These are phyloP conservation scores for Phylloporus scabripes DNA, from an alignment of 768 basidiomycete genomes.

Conservation along the genomic window DNA sequence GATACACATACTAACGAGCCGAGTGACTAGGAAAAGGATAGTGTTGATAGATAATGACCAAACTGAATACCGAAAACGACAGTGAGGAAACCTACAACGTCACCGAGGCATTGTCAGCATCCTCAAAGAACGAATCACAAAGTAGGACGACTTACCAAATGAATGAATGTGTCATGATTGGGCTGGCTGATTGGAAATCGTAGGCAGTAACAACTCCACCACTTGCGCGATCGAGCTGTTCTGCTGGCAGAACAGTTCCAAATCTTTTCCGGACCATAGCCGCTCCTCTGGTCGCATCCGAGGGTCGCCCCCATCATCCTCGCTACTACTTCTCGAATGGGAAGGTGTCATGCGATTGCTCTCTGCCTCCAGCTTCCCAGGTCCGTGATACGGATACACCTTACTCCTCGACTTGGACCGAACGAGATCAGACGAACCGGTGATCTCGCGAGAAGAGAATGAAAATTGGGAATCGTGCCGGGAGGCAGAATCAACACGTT, in stretches of 20 bases:
- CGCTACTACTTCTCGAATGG: slow-evolving; percentile 26
- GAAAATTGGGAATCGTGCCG: slow-evolving; percentile 24
- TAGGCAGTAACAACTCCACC: slow-evolving; percentile 57
- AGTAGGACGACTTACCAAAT: slow-evolving; percentile 17
- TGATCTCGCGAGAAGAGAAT: slow-evolving; percentile 19
- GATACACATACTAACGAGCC: slow-evolving; percentile 27
- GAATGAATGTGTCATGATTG: slow-evolving; percentile 17
- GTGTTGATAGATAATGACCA: slow-evolving; percentile 26
- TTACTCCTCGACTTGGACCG: slow-evolving; percentile 70
- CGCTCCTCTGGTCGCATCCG: slow-evolving; percentile 41
- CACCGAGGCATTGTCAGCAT: slow-evolving; percentile 7
- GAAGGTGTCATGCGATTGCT: slow-evolving; percentile 24
- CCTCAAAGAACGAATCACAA: background rate
- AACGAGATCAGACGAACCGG: slow-evolving; percentile 36
- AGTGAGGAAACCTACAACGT: slow-evolving; percentile 8
- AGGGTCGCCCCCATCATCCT: slow-evolving; percentile 30
- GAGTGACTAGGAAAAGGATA: slow-evolving; percentile 19
- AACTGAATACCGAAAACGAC: slow-evolving; percentile 22
- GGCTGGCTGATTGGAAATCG: slow-evolving; percentile 36
- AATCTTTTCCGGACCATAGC: slow-evolving; percentile 75
- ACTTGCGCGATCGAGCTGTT: slow-evolving; percentile 82
- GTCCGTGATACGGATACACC: slow-evolving; percentile 57
- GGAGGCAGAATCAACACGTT: slow-evolving; percentile 24
- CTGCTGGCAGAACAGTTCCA: slow-evolving; percentile 81
- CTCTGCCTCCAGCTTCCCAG: slow-evolving; percentile 61